A percentile compares a stretch with the other conserved stretches of the same genome.
Evolutionary conservation across 192 early-diverging fungal species (phyloP).

Genomic region (Backusella sp.): DNA sequence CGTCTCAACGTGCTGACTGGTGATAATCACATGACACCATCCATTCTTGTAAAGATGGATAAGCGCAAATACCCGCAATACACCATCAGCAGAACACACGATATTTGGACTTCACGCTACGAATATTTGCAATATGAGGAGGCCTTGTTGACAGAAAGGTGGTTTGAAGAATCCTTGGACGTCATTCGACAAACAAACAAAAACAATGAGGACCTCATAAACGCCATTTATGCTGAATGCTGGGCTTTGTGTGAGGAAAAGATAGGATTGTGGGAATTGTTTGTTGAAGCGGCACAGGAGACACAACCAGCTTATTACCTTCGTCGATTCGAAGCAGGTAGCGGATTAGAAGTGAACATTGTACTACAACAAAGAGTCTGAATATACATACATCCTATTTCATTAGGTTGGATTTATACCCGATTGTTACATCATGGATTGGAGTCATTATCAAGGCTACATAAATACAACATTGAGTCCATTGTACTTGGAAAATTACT

Average conservation of each 20-base stretch:
- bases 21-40: slow-evolving; percentile 28
- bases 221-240: neutral
- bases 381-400: neutral
- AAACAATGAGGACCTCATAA: neutral
- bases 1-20: slow-evolving; percentile 22
- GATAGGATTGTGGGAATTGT: slow-evolving; percentile 22
- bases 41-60: slow-evolving; percentile 43
- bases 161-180: slow-evolving; percentile 27
- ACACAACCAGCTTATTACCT: slow-evolving; percentile 17
- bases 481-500: slow-evolving; percentile 54
- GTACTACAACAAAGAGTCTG: neutral
- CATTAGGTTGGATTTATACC: slow-evolving; percentile 54
- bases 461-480: slow-evolving; percentile 54
- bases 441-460: slow-evolving; percentile 50
- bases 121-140: slow-evolving; percentile 43
- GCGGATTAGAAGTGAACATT: neutral
- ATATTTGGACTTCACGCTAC: slow-evolving; percentile 32
- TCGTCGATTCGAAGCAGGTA: slow-evolving; percentile 40
- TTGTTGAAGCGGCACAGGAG: neutral
- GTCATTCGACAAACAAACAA: slow-evolving; percentile 25
- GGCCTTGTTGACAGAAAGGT: slow-evolving; percentile 36
- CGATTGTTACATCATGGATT: slow-evolving; percentile 57
- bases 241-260: slow-evolving; percentile 35
- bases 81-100: slow-evolving; percentile 31
- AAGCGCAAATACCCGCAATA: slow-evolving; percentile 41